Base-by-base conservation (phyloP, 768 basidiomycete genomes). In the Pleurotus eryngii region DNA sequence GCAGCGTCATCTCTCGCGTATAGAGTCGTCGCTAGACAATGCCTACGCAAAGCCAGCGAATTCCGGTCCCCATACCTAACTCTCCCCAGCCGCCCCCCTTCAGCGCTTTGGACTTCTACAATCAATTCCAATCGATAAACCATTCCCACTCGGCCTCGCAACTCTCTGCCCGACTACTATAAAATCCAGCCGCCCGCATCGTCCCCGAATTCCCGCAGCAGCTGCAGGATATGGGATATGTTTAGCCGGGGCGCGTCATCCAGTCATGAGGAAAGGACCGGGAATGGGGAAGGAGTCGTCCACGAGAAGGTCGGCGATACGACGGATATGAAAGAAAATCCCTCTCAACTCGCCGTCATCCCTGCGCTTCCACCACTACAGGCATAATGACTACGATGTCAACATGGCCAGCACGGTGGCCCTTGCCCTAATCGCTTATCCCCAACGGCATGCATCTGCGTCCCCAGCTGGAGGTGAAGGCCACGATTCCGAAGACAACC, bases 321-420 rank as follows among this genome's bases (percentile, higher is more conserved):
- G 8, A 35, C 30, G 30, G 30, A 53, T 18, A 17, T 53, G 37
- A 30, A 38, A 15, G 38, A 53, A 53, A 37, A 53, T 53, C 12
- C 51, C 51, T 1, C 22, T 53, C 22, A 53, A 53, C 24, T 53
- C 51, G 15, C 51, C 51, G n/a, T 35, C 42, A 53, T 53, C 17
- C 60, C 49, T 66, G 62, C 27, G 35, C 24, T 11, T 15, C 51
- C 38, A 8, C 51, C 51, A 53, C 39, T 53, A 53, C 51, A 35
- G 51, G 14, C 51, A 53, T 40, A 53, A 53, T n/a, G 51, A 53
- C 51, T 53, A 26, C 22, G 51, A 40, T 53, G 51, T n/a, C 51
- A 53, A 18, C 51, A 40, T 20, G 51, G 51, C 5, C 51, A 53
- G 38, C 51, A 37, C 26, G 17, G 9, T 9, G 51, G 51, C 38